Conservation (phyloP, 805 yeast species). For the Saturnispora besseyi region DNA sequence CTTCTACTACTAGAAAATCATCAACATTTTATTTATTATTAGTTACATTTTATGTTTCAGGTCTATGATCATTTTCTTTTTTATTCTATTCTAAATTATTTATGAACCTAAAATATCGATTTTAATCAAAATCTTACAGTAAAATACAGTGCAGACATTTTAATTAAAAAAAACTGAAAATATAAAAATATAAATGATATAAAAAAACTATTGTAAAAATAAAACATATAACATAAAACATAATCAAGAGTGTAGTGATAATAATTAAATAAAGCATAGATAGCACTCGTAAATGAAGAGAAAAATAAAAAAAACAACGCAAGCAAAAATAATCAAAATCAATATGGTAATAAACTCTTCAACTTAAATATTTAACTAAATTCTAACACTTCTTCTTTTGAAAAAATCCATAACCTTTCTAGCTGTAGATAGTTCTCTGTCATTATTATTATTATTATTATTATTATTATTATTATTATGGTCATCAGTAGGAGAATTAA, state of each 20-base stretch:
- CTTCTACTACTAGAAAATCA: neutral
- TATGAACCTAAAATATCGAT: neutral
- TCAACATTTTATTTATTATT: conserved; percentile 11
- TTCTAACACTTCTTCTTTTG: conserved; percentile 50
- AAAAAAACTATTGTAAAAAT: neutral
- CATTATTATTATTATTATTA: conserved; percentile 14
- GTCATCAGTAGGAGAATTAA: neutral
- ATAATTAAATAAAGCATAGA: neutral
- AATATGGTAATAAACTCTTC: neutral
- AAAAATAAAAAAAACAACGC: neutral
- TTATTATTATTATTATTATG: conserved; percentile 6
- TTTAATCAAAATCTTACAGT: neutral
- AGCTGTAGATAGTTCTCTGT: conserved; percentile 64
- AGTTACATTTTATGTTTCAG: conserved; percentile 8
- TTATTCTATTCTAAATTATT: conserved; percentile 3
- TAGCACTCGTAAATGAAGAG: neutral
- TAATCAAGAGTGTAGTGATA: no score
- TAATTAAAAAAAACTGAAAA: neutral
- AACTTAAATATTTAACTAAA: conserved; percentile 12
- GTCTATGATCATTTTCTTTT: conserved; percentile 4
- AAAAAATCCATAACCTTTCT: conserved; percentile 71
- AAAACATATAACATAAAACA: neutral
- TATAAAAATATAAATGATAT: neutral
- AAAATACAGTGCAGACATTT: neutral
- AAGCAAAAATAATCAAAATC: neutral